Percentiles rank a stretch among this genome's conserved stretches.
Conservation (phyloP, 805 yeast species). For the Schizosaccharomyces japonicus region DNA sequence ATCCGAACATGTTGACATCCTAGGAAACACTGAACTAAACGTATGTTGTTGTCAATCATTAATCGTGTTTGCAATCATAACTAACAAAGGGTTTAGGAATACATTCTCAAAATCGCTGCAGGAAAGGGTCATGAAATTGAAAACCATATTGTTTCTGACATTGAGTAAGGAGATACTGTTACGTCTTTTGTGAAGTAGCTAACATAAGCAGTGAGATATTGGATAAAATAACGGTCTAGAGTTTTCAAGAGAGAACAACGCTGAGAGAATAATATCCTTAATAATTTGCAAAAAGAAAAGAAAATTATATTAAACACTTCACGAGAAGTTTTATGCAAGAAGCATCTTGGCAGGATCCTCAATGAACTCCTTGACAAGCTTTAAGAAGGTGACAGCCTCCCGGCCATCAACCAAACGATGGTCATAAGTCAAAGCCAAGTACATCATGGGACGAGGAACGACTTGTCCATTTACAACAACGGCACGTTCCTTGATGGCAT, state of each 20-base stretch:
- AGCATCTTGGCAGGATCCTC: slow-evolving; percentile 99
- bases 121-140: slow-evolving; percentile 52
- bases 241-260: background rate
- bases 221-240: background rate
- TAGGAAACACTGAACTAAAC: slow-evolving; percentile 80
- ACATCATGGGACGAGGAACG: slow-evolving; percentile 98
- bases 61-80: background rate
- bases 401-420: slow-evolving; percentile 96
- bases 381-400: slow-evolving; percentile 93
- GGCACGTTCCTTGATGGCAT: slow-evolving; percentile 93
- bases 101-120: slow-evolving; percentile 55
- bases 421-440: slow-evolving; percentile 91
- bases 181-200: background rate
- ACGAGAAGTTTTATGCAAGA: slow-evolving; percentile 16
- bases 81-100: slow-evolving; percentile 18
- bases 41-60: slow-evolving; percentile 15
- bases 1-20: slow-evolving; percentile 90
- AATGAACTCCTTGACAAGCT: slow-evolving; percentile 82
- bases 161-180: background rate
- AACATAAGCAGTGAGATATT: background rate
- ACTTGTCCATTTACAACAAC: slow-evolving; percentile 89
- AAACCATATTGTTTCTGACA: slow-evolving; percentile 15
- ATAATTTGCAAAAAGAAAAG: background rate
- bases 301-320: background rate
- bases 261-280: background rate